Percentiles rank a stretch among this genome's conserved stretches.
Evolutionary conservation across 352 stramenopile genomes (phyloP).

Genomic region (Phytophthora brassicae): DNA sequence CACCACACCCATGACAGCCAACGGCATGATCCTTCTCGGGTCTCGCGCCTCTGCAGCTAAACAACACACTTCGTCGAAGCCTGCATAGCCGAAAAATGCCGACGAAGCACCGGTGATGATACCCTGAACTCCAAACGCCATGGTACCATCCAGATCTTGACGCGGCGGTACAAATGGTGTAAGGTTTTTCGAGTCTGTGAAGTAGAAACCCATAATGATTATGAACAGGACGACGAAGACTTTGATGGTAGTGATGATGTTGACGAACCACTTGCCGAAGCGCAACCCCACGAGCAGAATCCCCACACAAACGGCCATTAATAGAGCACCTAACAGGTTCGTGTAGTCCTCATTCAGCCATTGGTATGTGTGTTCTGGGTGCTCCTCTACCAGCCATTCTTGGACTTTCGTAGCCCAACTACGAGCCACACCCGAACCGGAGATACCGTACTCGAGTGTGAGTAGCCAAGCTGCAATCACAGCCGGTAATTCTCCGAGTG

Average conservation of each 20-base stretch:
- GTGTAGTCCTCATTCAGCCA: conserved; percentile 67
- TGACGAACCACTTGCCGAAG: conserved; percentile 89
- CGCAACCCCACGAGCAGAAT: conserved; percentile 82
- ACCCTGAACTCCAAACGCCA: conserved; percentile 46
- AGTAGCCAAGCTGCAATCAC: conserved; percentile 87
- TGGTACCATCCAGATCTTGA: conserved; percentile 22
- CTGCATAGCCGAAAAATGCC: conserved; percentile 93
- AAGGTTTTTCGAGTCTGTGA: conserved; percentile 86
- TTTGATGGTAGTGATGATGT: conserved; percentile 86
- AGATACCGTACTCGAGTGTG: conserved; percentile 92
- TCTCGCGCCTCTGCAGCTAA: conserved; percentile 82
- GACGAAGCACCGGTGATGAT: conserved; percentile 81
- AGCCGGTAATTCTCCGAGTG: conserved; percentile 90
- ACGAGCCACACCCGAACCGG: conserved; percentile 87
- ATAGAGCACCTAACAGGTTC: conserved; percentile 57
- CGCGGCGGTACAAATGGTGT: conserved; percentile 77
- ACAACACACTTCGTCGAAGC: conserved; percentile 94
- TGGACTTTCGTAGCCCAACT: conserved; percentile 92
- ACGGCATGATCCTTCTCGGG: conserved; percentile 75
- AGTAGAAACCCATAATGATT: conserved; percentile 81
- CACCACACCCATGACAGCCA: conserved; percentile 83
- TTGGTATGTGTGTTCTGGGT: conserved; percentile 39
- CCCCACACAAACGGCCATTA: conserved; percentile 69
- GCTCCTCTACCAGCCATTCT: conserved; percentile 54
- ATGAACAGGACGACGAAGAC: conserved; percentile 91